Percentiles rank a stretch among this genome's conserved stretches.
phyloP scores from a whole-genome alignment of 768 basidiomycete species.

The Russula lepida region DNA sequence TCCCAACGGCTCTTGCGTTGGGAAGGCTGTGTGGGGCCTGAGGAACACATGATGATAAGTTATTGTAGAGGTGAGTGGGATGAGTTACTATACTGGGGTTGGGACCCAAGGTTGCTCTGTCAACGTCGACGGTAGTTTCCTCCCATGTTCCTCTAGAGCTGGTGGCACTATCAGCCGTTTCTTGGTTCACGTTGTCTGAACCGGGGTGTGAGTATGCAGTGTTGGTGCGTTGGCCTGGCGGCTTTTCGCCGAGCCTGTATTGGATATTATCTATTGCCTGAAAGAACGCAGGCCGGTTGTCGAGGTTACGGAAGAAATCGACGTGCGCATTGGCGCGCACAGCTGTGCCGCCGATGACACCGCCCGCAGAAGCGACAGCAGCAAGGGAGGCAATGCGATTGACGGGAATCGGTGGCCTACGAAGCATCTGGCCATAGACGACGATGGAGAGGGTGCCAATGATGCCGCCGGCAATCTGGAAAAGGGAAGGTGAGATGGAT shows the following conservation, averaged over 20 bases:
- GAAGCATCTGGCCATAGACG: slow-evolving; percentile 24
- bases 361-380: slow-evolving; percentile 24
- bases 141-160: neutral
- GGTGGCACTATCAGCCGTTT: neutral
- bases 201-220: neutral
- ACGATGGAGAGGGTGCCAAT: slow-evolving; percentile 25
- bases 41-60: neutral
- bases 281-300: slow-evolving; percentile 27
- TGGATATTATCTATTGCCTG: slow-evolving; percentile 29
- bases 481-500: slow-evolving; percentile 4
- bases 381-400: slow-evolving; percentile 25
- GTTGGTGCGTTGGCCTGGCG: slow-evolving; percentile 6
- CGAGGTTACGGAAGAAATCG: slow-evolving; percentile 28
- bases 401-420: slow-evolving; percentile 25
- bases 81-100: neutral
- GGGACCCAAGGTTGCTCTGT: neutral
- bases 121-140: neutral
- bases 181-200: neutral
- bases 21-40: neutral
- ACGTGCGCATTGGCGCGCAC: slow-evolving; percentile 24
- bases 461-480: slow-evolving; percentile 23
- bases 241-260: slow-evolving; percentile 20
- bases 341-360: slow-evolving; percentile 29
- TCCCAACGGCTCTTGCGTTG: slow-evolving; percentile 46
- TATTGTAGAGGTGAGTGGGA: neutral